Evolutionary conservation across 2,329 filamentous ascomycete genomes (phyloP).

Genomic region (Aspergillus quadricinctus): DNA sequence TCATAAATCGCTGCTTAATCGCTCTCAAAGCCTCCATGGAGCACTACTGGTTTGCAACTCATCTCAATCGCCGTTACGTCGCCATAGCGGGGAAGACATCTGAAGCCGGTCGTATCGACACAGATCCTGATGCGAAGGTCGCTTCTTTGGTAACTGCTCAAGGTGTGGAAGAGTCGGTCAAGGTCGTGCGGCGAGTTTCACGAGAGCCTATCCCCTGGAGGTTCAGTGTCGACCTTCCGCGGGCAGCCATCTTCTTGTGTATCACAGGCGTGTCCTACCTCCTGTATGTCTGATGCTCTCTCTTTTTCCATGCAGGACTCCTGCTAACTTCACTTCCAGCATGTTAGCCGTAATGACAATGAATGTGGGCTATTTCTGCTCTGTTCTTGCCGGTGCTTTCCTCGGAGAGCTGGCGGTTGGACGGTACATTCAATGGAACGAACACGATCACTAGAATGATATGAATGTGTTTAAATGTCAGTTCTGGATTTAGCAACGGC

Average conservation of each 20-base stretch:
- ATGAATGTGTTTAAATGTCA: background rate
- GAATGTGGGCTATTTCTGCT: slow-evolving; percentile 81
- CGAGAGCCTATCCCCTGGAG: slow-evolving; percentile 65
- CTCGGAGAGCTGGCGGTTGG: slow-evolving; percentile 80
- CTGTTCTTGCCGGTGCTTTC: slow-evolving; percentile 73
- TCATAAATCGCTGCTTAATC: slow-evolving; percentile 65
- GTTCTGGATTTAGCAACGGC: background rate
- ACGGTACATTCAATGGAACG: slow-evolving; percentile 53
- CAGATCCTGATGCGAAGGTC: slow-evolving; percentile 59
- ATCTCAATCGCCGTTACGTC: slow-evolving; percentile 72
- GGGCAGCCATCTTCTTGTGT: slow-evolving; percentile 66
- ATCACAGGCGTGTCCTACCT: slow-evolving; percentile 78
- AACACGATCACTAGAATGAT: slow-evolving; percentile 21
- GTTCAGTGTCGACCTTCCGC: slow-evolving; percentile 70
- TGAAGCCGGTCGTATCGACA: slow-evolving; percentile 55
- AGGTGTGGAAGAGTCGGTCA: slow-evolving; percentile 75
- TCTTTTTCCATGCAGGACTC: background rate
- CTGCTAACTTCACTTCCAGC: slow-evolving; percentile 43
- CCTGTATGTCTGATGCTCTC: slow-evolving; percentile 59
- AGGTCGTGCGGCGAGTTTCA: slow-evolving; percentile 61
- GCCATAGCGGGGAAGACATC: slow-evolving; percentile 62
- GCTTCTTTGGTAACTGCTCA: slow-evolving; percentile 66
- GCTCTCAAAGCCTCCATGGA: slow-evolving; percentile 61
- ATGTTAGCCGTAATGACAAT: slow-evolving; percentile 92
- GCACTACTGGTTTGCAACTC: slow-evolving; percentile 64